Percentiles rank a stretch among this genome's conserved stretches.
phyloP scores from a whole-genome alignment of 192 early-diverging fungal genomes.

The Backusella tuberculispora region DNA sequence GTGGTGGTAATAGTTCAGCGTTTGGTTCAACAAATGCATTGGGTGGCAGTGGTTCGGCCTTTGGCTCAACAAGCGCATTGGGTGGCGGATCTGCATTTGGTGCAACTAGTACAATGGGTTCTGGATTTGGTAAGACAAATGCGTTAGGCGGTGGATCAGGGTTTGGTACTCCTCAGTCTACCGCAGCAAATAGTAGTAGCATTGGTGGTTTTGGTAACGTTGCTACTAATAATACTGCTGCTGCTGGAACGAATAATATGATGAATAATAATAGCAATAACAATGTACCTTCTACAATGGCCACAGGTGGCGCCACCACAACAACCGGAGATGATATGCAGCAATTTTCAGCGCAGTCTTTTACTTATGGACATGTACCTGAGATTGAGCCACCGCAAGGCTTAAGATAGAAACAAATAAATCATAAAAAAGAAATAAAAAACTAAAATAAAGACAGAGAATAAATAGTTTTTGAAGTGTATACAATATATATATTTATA shows the following conservation, averaged over 20 bases:
- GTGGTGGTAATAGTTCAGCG: conserved; percentile 9
- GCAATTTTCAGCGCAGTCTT: conserved; percentile 41
- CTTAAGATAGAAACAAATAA: conserved; percentile 4
- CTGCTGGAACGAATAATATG: neutral
- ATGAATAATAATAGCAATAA: neutral
- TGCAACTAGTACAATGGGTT: conserved; percentile 18
- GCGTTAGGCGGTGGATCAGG: neutral
- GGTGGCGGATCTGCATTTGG: conserved; percentile 28
- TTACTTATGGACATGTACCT: conserved; percentile 44
- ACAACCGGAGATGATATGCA: neutral
- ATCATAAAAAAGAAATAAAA: neutral
- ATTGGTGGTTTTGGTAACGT: neutral
- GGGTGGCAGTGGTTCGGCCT: neutral
- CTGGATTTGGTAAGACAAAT: conserved; percentile 26
- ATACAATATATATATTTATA: conserved; percentile 14
- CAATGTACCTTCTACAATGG: neutral
- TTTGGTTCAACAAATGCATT: neutral
- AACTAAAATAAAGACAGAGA: neutral
- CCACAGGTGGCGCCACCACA: neutral
- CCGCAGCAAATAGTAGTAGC: neutral
- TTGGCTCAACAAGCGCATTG: conserved; percentile 12
- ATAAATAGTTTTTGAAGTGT: neutral
- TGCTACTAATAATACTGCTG: neutral
- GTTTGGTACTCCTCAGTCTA: neutral
- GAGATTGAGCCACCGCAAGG: conserved; percentile 47